These are phyloP conservation scores for Colletotrichum graminicola DNA, from an alignment of 2,329 filamentous ascomycete species.

Conservation along the genomic window DNA sequence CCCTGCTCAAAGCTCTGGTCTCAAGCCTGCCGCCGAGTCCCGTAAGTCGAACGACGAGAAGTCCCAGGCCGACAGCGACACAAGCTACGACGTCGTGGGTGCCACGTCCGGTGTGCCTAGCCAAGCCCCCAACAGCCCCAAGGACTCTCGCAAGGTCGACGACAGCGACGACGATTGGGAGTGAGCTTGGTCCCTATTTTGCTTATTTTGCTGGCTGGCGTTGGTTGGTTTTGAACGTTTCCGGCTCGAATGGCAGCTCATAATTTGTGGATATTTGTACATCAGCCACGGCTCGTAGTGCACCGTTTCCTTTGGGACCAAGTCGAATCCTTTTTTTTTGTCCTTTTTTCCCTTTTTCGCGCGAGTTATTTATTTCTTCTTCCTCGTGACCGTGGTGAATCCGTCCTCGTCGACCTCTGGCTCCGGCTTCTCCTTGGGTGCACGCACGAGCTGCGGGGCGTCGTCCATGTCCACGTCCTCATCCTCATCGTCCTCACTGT, in stretches of 20 bases:
- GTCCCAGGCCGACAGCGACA: conserved; percentile 92
- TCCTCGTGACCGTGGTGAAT: conserved; percentile 80
- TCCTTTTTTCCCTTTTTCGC: not conserved
- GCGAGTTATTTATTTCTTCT: conserved; percentile 66
- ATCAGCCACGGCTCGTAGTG: conserved; percentile 68
- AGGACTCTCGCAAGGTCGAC: conserved; percentile 67
- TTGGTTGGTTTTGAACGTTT: conserved; percentile 43
- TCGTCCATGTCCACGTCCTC: conserved; percentile 77
- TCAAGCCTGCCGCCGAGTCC: conserved; percentile 72
- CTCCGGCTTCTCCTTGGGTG: conserved; percentile 71
- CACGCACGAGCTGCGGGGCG: conserved; percentile 71
- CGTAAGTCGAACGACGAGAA: conserved; percentile 89
- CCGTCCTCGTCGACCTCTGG: conserved; percentile 86
- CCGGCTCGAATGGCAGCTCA: conserved; percentile 49
- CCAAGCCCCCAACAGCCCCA: conserved; percentile 78
- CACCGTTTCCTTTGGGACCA: conserved; percentile 28
- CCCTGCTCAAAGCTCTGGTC: conserved; percentile 51
- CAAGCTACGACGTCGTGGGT: conserved; percentile 94
- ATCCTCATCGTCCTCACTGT: conserved; percentile 67
- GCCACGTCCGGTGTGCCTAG: conserved; percentile 81
- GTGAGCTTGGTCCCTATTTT: conserved; percentile 53
- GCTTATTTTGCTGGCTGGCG: conserved; percentile 35
- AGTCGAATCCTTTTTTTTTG: conserved; percentile 17
- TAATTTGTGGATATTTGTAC: conserved; percentile 80
- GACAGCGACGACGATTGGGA: conserved; percentile 79